Evolutionary conservation across 352 stramenopile species (phyloP), one percentile per base, ranked within the genome.

Genomic region (Phytophthora multivora): DNA sequence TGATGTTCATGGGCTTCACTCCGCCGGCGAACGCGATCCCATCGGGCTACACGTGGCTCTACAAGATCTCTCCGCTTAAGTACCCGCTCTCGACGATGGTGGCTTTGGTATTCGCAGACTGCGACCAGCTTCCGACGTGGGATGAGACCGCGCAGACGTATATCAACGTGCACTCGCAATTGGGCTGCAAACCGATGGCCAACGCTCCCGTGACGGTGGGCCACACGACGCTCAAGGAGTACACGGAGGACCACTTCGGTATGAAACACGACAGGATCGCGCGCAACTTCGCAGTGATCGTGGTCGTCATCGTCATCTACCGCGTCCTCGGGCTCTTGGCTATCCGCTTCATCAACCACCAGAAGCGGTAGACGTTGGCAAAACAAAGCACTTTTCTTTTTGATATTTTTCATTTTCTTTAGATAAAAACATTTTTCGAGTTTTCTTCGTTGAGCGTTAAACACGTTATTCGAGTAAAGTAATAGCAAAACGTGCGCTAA

Each of bases 1-100:
- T 87, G 36, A 65, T 89, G 31, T 90, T 91, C 52, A 66, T 66
- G 30, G 83, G 83, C 0, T 86, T 81, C 55, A 68, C 64, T n/a
- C 76, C 76, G 8, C 73, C 76, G 2, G 57, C 71, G 0, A 61
- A 30, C 7, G 15, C 47, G 4, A 58, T 64, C 19, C 56, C 56
- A 11, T 58, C 56, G 15, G 56, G 56, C 4, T 64, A 64, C 38
- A 50, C 3, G 47, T 64, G 47, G 56, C 21, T 64, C 15, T 64
- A 64, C 56, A 64, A 64, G n/a, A 59, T 72, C 35, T 72, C 63
- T 15, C 63, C 63, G 0, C 46, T 56, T 12, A 50, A 51, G 23
- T 72, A 64, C 12, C 50, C 63, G 10, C 19, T 72, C 11, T 40
- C 57, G 9, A 68, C 41, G n/a, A 68, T 68, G 57, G 63, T 63